Evolutionary conservation across 768 basidiomycete species (phyloP).

Genomic region (Clitopilus hobsonii): DNA sequence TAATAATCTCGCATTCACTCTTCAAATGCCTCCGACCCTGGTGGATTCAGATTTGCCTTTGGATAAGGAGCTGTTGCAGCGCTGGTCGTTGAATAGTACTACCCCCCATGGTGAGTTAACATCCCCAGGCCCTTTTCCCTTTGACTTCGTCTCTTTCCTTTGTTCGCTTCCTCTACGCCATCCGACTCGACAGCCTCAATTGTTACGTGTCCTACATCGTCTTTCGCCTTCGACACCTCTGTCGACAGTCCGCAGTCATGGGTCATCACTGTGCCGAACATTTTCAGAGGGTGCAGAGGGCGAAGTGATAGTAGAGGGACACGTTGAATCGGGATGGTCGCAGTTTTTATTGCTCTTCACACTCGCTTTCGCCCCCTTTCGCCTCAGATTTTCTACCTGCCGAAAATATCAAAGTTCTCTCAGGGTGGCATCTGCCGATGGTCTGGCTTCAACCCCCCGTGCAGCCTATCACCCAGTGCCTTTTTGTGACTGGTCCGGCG

Average conservation of each 20-base stretch:
- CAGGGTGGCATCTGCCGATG: background rate
- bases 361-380: background rate
- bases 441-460: background rate
- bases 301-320: background rate
- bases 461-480: background rate
- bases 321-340: background rate
- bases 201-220: background rate
- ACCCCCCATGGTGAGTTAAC: slow-evolving; percentile 4
- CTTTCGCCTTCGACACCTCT: background rate
- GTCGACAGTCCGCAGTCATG: background rate
- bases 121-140: background rate
- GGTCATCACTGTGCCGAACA: background rate
- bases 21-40: slow-evolving; percentile 10
- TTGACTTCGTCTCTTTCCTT: background rate
- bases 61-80: slow-evolving; percentile 14
- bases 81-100: slow-evolving; percentile 10
- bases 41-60: slow-evolving; percentile 8
- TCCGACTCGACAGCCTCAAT: background rate
- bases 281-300: background rate
- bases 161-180: background rate
- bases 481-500: background rate
- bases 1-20: background rate
- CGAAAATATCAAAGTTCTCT: background rate
- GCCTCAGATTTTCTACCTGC: background rate
- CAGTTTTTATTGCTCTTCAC: background rate